Evolutionary conservation across 257 asterid genomes (phyloP), one percentile per base, ranked within the genome.

Genomic region (Przewalskia tangutica): DNA sequence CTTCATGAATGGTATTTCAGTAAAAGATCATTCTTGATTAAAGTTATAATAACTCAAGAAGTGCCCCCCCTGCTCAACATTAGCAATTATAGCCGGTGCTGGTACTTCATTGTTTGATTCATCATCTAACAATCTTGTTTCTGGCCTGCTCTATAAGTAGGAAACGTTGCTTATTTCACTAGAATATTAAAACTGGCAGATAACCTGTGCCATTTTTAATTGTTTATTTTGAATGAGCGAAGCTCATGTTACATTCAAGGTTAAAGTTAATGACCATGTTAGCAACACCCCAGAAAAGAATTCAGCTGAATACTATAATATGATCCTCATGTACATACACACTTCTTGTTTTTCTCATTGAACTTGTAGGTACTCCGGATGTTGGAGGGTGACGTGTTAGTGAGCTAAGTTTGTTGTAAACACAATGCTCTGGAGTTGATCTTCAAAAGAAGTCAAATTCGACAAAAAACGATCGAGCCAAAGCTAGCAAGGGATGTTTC

Each of bases 321-420:
- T 64, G 54, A 77, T 8, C 8, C 62, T 34, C 17, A 65, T 81
- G 38, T 27, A 13, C 13, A 65, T 13, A 34, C 73, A 18, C 80
- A 23, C 55, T 8, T 46, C 68, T 42, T 27, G 58, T 51, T 58
- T 27, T 59, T 71, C 40, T 20, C 68, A 63, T 80, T 81, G 20
- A 5, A 63, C 5, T 34, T 75, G 5, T 83, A 94, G 97, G 93
- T 92, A 76, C 92, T 92, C 63, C 88, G 90, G 80, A 83, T 90
- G 90, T 81, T 92, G 91, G 97, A 92, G 84, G 93, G 93, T 3
- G 92, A 89, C 83, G 62, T 77, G 42, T 83, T 73, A 46, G 70
- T 78, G 60, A 59, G 70, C 77, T 89, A 82, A 86, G 58, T n/a
- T 32, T 27, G 55, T 10, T 4, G 50, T 46, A 1, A 34, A 63